Conservation (phyloP, 1,284 basidiomycete genomes). For the Austroboletus niveus region DNA sequence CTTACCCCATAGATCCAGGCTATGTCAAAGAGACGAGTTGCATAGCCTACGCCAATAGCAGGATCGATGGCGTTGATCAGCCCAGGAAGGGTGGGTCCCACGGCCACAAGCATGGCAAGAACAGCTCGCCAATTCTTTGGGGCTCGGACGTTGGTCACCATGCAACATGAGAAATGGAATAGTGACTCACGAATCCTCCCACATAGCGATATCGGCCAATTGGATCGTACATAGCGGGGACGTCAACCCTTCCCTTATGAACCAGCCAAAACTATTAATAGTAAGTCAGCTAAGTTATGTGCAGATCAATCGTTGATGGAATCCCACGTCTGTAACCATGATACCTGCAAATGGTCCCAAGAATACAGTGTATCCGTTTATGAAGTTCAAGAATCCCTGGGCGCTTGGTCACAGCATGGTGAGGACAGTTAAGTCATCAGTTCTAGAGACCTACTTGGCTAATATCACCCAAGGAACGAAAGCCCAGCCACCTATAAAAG, state of each 20-base stretch:
- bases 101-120: slow-evolving; percentile 58
- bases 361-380: slow-evolving; percentile 71
- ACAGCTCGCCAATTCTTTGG: slow-evolving; percentile 71
- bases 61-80: slow-evolving; percentile 66
- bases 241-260: slow-evolving; percentile 60
- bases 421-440: neutral
- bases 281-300: neutral
- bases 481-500: slow-evolving; percentile 57
- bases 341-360: slow-evolving; percentile 71
- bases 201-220: slow-evolving; percentile 63
- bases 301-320: slow-evolving; percentile 1
- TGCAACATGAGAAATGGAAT: slow-evolving; percentile 9
- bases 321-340: slow-evolving; percentile 66
- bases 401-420: slow-evolving; percentile 31
- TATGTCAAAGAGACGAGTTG: slow-evolving; percentile 57
- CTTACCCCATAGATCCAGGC: slow-evolving; percentile 71
- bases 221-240: slow-evolving; percentile 70
- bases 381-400: slow-evolving; percentile 50
- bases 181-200: slow-evolving; percentile 53
- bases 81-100: slow-evolving; percentile 66
- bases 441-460: slow-evolving; percentile 35
- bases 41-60: slow-evolving; percentile 52
- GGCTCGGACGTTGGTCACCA: neutral
- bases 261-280: slow-evolving; percentile 60
- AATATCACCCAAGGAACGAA: slow-evolving; percentile 54